These are phyloP conservation scores for Panicum hallii DNA, from an alignment of 202 grass and related monocot genomes.

Conservation along the genomic window DNA sequence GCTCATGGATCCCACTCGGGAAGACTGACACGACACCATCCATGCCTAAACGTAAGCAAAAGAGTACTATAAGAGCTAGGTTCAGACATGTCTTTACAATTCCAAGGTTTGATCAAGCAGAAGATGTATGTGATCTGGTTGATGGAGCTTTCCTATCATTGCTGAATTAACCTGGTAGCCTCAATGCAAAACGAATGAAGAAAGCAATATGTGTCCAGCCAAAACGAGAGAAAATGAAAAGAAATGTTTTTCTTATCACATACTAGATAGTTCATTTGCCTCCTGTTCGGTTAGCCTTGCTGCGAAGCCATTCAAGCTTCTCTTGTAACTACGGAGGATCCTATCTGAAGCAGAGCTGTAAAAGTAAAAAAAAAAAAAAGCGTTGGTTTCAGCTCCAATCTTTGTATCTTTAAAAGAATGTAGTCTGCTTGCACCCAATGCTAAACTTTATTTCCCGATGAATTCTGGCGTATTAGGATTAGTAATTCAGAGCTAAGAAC, in stretches of 20 bases:
- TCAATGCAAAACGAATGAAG: too few relatives aligned
- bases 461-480: too few relatives aligned
- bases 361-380: background rate
- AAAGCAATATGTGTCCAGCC: background rate
- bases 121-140: background rate
- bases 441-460: too few relatives aligned
- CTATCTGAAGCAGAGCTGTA: conserved; percentile 35
- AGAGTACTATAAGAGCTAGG: too few relatives aligned
- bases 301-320: conserved; percentile 46
- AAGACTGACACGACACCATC: conserved; percentile 48
- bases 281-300: conserved; percentile 21
- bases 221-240: background rate
- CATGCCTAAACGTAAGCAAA: background rate
- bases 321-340: conserved; percentile 46
- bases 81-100: background rate
- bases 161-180: background rate
- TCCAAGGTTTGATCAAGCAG: background rate
- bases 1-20: conserved; percentile 20
- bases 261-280: conserved; percentile 30
- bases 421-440: too few relatives aligned
- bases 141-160: background rate
- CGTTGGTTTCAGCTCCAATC: background rate
- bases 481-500: too few relatives aligned
- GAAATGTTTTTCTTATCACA: background rate
- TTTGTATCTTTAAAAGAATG: background rate